phyloP scores from a whole-genome alignment of 2,329 filamentous ascomycete genomes.

The Plenodomus lindquistii region DNA sequence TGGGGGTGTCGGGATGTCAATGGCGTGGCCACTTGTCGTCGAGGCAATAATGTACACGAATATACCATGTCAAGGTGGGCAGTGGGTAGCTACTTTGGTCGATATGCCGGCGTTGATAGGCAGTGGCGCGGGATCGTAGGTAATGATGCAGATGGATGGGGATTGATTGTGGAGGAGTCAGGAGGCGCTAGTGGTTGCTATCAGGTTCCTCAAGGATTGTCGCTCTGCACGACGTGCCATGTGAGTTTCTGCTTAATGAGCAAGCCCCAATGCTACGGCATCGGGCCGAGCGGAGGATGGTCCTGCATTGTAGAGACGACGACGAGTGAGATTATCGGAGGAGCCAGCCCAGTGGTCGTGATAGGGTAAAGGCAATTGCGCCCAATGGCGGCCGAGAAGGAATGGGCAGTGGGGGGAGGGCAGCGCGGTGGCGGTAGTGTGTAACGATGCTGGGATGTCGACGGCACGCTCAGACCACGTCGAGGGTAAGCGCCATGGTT shows the following conservation, averaged over 20 bases:
- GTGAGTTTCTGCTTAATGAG: neutral
- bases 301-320: too few relatives aligned
- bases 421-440: neutral
- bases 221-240: slow-evolving; percentile 6
- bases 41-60: neutral
- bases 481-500: neutral
- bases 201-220: slow-evolving; percentile 1
- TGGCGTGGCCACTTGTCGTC: neutral
- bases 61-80: too few relatives aligned
- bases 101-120: neutral
- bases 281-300: slow-evolving; percentile 4
- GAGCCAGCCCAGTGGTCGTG: neutral
- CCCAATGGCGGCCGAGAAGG: neutral
- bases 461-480: neutral
- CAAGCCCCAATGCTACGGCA: neutral
- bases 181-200: slow-evolving; percentile 2
- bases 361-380: too few relatives aligned
- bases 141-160: neutral
- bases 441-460: neutral
- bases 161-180: neutral
- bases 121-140: slow-evolving; percentile 4
- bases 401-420: neutral
- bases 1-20: neutral
- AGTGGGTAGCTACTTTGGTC: neutral
- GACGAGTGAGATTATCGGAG: neutral